These are phyloP conservation scores for Raphidocelis subcapitata DNA, from an alignment of 139 green algal genomes.

Conservation along the genomic window DNA sequence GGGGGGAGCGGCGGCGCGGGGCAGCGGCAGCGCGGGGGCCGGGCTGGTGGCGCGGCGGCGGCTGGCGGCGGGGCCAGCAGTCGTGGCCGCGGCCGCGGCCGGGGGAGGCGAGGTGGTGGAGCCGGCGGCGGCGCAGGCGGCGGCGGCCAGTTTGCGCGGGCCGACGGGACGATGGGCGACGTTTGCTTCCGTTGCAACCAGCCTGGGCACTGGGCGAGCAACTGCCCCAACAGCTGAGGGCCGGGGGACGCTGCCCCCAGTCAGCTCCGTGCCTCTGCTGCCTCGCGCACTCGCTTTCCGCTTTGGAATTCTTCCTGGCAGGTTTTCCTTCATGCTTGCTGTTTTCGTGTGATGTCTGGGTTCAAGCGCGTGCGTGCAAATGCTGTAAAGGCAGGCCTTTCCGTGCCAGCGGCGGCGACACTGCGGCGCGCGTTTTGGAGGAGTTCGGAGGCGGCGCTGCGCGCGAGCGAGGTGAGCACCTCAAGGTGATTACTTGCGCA, in stretches of 20 bases:
- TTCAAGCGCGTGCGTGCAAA: too few species aligned
- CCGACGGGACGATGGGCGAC: background rate
- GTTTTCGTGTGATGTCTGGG: too few species aligned
- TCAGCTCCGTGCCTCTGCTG: too few species aligned
- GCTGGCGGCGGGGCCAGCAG: slow-evolving; percentile 4
- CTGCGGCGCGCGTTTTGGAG: too few species aligned
- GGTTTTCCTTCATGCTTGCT: too few species aligned
- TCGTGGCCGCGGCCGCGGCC: background rate
- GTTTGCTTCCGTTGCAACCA: slow-evolving; percentile 22
- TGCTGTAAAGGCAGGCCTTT: too few species aligned
- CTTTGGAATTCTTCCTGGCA: too few species aligned
- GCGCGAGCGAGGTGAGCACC: too few species aligned
- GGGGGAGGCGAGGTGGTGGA: background rate
- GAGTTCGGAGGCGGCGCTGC: too few species aligned
- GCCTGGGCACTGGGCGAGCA: slow-evolving; percentile 20
- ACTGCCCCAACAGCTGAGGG: slow-evolving; percentile 15
- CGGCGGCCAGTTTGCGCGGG: slow-evolving; percentile 14
- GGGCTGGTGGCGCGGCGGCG: slow-evolving; percentile 4
- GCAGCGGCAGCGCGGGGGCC: slow-evolving; percentile 7
- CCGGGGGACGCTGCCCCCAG: background rate
- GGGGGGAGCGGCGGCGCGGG: background rate
- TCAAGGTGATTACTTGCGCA: too few species aligned
- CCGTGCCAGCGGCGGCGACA: too few species aligned
- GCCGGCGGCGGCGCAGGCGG: background rate
- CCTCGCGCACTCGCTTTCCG: too few species aligned